Percentiles rank a stretch among this genome's conserved stretches.
These are phyloP conservation scores for Fusarium caatingaense DNA, from an alignment of 2,329 filamentous ascomycete genomes.

Conservation along the genomic window DNA sequence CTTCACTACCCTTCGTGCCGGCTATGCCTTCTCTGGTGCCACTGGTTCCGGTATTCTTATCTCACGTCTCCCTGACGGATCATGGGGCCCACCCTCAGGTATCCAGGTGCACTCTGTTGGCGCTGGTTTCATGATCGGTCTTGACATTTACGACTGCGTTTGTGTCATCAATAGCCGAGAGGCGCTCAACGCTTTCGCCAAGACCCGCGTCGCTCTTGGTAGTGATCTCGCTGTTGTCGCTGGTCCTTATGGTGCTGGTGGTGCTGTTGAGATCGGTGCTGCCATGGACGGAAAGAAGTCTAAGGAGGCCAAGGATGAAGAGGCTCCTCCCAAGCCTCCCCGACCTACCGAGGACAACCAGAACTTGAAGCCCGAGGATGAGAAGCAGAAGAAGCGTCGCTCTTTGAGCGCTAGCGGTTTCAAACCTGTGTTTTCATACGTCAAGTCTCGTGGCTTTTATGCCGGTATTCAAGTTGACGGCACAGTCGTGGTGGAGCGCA, in stretches of 20 bases:
- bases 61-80: constrained; percentile 70
- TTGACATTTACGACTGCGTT: constrained; percentile 91
- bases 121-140: constrained; percentile 81
- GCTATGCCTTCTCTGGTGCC: constrained; percentile 73
- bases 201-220: constrained; percentile 79
- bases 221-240: constrained; percentile 82
- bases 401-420: constrained; percentile 47
- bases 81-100: constrained; percentile 84
- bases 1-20: constrained; percentile 76
- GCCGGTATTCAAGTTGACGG: constrained; percentile 89
- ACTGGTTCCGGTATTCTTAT: constrained; percentile 75
- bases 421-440: constrained; percentile 71
- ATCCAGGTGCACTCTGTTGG: constrained; percentile 85
- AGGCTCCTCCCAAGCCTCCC: constrained; percentile 20
- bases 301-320: constrained; percentile 58
- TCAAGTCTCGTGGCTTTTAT: constrained; percentile 91
- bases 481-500: constrained; percentile 85
- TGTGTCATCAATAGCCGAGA: constrained; percentile 84
- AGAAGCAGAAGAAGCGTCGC: constrained; percentile 47
- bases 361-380: constrained; percentile 44
- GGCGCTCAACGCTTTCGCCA: constrained; percentile 81
- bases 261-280: constrained; percentile 70
- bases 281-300: constrained; percentile 46
- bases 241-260: constrained; percentile 76
- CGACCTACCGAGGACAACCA: constrained; percentile 28